Conservation (phyloP, 2,329 filamentous ascomycete species). For the Claviceps arundinis region DNA sequence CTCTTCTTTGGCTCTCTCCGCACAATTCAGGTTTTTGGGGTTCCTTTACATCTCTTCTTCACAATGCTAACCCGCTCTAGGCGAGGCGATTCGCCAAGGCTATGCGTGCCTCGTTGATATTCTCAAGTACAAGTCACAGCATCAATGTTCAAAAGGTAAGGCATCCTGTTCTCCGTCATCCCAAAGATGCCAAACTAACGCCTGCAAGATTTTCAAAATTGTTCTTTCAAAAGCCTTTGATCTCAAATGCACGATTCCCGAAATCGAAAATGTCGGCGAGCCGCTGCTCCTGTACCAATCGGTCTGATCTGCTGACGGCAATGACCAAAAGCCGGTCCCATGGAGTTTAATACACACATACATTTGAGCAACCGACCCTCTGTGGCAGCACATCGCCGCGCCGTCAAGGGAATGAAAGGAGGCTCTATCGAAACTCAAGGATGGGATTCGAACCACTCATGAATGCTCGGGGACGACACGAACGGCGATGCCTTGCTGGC, state of each 20-base stretch:
- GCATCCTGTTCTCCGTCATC: not conserved
- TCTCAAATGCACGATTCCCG: slow-evolving; percentile 95
- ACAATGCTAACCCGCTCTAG: slow-evolving; percentile 27
- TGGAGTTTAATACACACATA: no score
- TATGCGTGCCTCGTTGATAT: slow-evolving; percentile 95
- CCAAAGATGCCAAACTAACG: slow-evolving; percentile 1
- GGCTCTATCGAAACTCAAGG: not conserved
- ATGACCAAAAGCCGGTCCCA: not conserved
- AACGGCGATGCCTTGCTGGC: not conserved
- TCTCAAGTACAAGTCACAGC: slow-evolving; percentile 96
- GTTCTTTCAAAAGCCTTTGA: slow-evolving; percentile 98
- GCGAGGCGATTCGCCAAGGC: slow-evolving; percentile 93
- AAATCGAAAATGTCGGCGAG: slow-evolving; percentile 97
- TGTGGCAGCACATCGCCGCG: not conserved
- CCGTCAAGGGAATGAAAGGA: not conserved
- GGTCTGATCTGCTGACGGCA: slow-evolving; percentile 15
- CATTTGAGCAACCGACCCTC: not conserved
- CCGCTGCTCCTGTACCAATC: slow-evolving; percentile 84
- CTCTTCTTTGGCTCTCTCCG: not conserved
- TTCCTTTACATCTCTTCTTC: not conserved
- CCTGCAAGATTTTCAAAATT: slow-evolving; percentile 88
- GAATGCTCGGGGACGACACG: not conserved
- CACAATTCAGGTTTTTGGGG: no score
- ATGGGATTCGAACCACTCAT: not conserved
- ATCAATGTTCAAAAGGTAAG: slow-evolving; percentile 95